phyloP scores from a whole-genome alignment of 164 flowering plant species.

The Aristolochia fimbriata region DNA sequence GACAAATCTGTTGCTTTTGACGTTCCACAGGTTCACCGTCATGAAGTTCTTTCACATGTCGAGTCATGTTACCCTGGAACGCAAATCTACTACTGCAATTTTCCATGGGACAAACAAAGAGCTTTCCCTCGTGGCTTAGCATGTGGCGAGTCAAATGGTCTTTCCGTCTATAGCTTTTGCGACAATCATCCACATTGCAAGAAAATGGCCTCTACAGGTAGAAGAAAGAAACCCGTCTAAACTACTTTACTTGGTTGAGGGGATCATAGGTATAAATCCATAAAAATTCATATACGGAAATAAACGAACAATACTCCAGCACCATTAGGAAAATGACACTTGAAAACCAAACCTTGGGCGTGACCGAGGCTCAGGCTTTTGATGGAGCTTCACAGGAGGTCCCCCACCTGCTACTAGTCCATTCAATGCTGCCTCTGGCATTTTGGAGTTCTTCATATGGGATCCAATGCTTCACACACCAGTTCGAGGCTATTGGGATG shows the following conservation, averaged over 20 bases:
- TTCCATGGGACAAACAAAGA: slow-evolving; percentile 55
- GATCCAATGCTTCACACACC: slow-evolving; percentile 96
- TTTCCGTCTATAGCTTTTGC: slow-evolving; percentile 64
- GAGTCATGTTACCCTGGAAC: slow-evolving; percentile 44
- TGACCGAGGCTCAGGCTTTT: slow-evolving; percentile 71
- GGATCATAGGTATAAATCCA: too few species aligned
- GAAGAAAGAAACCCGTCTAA: neutral
- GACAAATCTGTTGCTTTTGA: slow-evolving; percentile 42
- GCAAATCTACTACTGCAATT: slow-evolving; percentile 44
- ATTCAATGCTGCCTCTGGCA: slow-evolving; percentile 63
- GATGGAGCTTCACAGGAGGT: slow-evolving; percentile 99
- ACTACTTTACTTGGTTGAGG: too few species aligned
- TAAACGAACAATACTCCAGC: neutral
- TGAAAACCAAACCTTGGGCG: slow-evolving; percentile 23
- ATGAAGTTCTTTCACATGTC: slow-evolving; percentile 66
- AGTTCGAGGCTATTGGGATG: slow-evolving; percentile 4
- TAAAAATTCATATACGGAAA: neutral
- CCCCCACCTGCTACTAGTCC: slow-evolving; percentile 99
- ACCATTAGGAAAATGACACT: slow-evolving; percentile 35
- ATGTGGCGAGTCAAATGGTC: slow-evolving; percentile 81
- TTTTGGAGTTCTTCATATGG: slow-evolving; percentile 80
- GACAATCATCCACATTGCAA: slow-evolving; percentile 70
- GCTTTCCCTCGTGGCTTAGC: slow-evolving; percentile 60
- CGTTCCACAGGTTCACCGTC: slow-evolving; percentile 14
- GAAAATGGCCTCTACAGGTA: slow-evolving; percentile 57